Evolutionary conservation across 192 early-diverging fungal species (phyloP).

Genomic region (Spizellomyces sp.): DNA sequence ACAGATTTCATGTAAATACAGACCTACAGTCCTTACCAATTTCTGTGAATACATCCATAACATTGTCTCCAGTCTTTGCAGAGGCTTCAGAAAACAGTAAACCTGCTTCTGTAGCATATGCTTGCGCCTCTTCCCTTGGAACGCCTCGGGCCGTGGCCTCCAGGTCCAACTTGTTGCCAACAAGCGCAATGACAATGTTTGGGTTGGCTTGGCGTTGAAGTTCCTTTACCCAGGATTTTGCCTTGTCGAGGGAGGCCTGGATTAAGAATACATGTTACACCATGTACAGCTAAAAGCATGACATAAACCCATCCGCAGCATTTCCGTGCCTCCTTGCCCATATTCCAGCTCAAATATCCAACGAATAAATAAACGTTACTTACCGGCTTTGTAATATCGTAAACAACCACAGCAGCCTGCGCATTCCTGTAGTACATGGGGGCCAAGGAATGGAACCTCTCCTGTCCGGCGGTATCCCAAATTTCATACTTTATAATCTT

Average conservation of each 20-base stretch:
- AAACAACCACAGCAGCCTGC: constrained; percentile 95
- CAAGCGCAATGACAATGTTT: constrained; percentile 93
- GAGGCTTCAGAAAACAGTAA: constrained; percentile 89
- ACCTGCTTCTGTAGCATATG: constrained; percentile 77
- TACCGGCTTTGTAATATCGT: constrained; percentile 86
- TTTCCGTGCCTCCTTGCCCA: not conserved
- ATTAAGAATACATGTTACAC: not conserved
- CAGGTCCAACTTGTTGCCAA: constrained; percentile 96
- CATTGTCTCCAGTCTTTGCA: constrained; percentile 82
- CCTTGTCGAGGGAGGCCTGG: constrained; percentile 82
- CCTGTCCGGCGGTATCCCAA: constrained; percentile 93
- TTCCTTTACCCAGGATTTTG: constrained; percentile 95
- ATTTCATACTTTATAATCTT: constrained; percentile 94
- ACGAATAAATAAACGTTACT: not conserved
- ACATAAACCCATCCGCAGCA: not conserved
- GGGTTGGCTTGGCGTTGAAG: constrained; percentile 95
- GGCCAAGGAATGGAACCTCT: constrained; percentile 92
- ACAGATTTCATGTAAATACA: not conserved
- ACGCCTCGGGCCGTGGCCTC: constrained; percentile 65
- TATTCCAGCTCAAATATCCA: not conserved
- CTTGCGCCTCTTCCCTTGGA: constrained; percentile 68
- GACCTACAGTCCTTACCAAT: constrained; percentile 55
- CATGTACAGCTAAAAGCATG: not conserved
- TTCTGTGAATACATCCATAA: constrained; percentile 89
- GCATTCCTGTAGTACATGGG: constrained; percentile 99